Base-by-base conservation (phyloP, 1,284 basidiomycete species). In the Phellopilus nigrolimitatus region DNA sequence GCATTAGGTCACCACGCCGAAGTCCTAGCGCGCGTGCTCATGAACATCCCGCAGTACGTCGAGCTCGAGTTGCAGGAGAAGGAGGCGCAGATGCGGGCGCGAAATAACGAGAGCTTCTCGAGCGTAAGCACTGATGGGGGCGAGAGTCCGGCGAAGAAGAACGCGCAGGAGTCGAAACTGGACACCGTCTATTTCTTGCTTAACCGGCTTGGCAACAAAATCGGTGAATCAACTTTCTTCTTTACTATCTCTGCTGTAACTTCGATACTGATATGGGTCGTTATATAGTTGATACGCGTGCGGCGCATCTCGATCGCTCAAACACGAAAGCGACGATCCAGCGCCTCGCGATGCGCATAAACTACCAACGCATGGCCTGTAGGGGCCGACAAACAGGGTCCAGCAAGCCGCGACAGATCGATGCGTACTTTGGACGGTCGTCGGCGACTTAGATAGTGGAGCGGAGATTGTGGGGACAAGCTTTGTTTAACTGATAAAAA, bases 291-390 rank as follows among this genome's bases (percentile, higher is more conserved):
- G 86, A 88, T 62, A 82, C 79, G 2, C 79, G 82, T 42, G 84
- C 82, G 17, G 78, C 80, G 6, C 79, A 84, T 62, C 71, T 88
- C 30, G 86, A 87, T 55, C 78, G 86, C 37, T 86, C 86, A 3
- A 73, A 78, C 46, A 74, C 79, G 1, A 88, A 88, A 59, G 80
- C 77, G 1, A 72, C 73, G 1, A 64, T 88, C 47, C 82, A 87
- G 60, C 76, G 75, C 40, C 63, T 86, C 9, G 71, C 75, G 4
- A 73, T 82, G 68, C 75, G 81, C n/a, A 66, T 88, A 15, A 64
- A 76, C 58, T 86, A 84, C 59, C 80, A 84, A 59, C 76, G 75
- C 24, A 24, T 28, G 12, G 24, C 24, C 15, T 9, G n/a, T n/a
- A n/a, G n/a, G n/a, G n/a, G n/a, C n/a, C n/a, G n/a, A n/a, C n/a